phyloP scores from a whole-genome alignment of 2,329 filamentous ascomycete genomes.

The Xylariales sp. region DNA sequence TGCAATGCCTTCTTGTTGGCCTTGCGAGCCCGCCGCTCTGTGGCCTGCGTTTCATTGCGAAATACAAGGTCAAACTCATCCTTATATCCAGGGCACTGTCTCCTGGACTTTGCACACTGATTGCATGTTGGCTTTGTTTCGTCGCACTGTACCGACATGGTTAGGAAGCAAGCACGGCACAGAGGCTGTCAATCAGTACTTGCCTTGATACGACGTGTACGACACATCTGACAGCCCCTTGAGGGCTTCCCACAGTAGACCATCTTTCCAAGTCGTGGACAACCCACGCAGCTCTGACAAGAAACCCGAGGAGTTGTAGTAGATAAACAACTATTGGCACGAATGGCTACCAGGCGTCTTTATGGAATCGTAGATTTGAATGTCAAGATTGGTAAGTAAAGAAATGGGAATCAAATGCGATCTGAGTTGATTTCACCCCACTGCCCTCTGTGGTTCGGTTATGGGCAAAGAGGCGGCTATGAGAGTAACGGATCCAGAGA shows the following conservation, averaged over 20 bases:
- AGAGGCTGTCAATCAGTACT: slow-evolving; percentile 12
- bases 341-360: too few relatives aligned
- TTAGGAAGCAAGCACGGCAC: background rate
- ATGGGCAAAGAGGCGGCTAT: too few relatives aligned
- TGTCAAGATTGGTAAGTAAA: too few relatives aligned
- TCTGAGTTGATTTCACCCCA: too few relatives aligned
- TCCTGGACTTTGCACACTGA: slow-evolving; percentile 60
- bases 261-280: slow-evolving; percentile 49
- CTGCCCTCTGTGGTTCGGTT: too few relatives aligned
- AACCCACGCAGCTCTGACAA: too few relatives aligned
- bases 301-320: too few relatives aligned
- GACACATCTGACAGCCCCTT: slow-evolving; percentile 69
- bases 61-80: slow-evolving; percentile 71
- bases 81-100: slow-evolving; percentile 63
- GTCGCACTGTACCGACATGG: slow-evolving; percentile 50
- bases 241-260: slow-evolving; percentile 65
- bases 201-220: slow-evolving; percentile 70
- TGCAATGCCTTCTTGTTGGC: slow-evolving; percentile 44
- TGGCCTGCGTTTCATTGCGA: slow-evolving; percentile 67
- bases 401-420: too few relatives aligned
- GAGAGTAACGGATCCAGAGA: too few relatives aligned
- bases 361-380: too few relatives aligned
- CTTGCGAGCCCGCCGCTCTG: slow-evolving; percentile 57
- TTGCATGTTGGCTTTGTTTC: slow-evolving; percentile 63
- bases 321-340: too few relatives aligned